Base-by-base conservation (phyloP, 345 rosid species). In the Gossypioides kirkii region DNA sequence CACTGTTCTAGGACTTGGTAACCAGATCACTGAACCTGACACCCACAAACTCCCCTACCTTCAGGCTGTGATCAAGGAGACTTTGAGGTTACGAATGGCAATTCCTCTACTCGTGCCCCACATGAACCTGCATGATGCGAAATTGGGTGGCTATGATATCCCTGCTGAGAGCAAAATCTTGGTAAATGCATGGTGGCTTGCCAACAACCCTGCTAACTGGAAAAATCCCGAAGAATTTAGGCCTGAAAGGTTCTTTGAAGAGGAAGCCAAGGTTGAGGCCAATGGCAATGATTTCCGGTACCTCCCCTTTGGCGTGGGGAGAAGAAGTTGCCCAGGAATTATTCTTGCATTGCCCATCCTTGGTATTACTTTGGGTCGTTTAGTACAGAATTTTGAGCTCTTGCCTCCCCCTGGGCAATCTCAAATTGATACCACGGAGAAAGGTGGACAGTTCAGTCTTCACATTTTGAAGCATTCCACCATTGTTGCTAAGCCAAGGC, bases 241-340 rank as follows among this genome's bases (percentile, higher is more conserved):
- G 75, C 99, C 99, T 0, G 99, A 95, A 87, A 85, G 99, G 90
- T 92, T 95, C 86, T 73, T 95, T 56, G 91, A 95, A 77, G 99
- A 95, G 84, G 99, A 95, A 69, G 78, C 91, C 0, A 91, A 92
- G 70, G 98, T 95, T 13, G 99, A 95, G 77, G 96, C 99, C 0
- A 95, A 81, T 9, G 99, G 99, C 12, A 95, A 95, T 28, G 99
- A 95, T 77, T 92, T 88, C 84, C 84, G 91, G 72, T 95, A 86
- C 81, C 92, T 95, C n/a, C 99, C 99, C 0, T 95, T 95, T 4
- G 99, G 99, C 12, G 99, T 87, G 0, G 99, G 99, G 13, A 84
- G 99, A 55, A 87, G 99, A 78, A 95, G 99, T 79, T 95, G 99
- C 82, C 99, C 99, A 0, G 99, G 99, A 59, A 95, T 95, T 52